Conservation (phyloP, 2,329 filamentous ascomycete genomes). For the Fusarium verticillioides region DNA sequence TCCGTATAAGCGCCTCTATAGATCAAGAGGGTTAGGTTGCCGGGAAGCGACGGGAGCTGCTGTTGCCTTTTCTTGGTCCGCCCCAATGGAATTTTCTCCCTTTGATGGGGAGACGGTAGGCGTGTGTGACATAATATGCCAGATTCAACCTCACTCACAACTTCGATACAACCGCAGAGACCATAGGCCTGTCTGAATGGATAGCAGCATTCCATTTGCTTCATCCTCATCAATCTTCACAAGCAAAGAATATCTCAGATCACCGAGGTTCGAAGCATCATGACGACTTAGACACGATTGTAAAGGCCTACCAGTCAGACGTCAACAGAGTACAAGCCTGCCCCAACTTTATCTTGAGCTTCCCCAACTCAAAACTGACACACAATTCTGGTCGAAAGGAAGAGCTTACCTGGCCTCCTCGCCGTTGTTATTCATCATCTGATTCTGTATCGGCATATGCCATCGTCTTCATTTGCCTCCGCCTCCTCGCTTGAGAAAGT, state of each 20-base stretch:
- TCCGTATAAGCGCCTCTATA: not conserved
- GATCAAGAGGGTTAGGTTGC: slow-evolving; percentile 11
- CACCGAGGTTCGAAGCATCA: slow-evolving; percentile 17
- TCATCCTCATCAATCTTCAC: slow-evolving; percentile 39
- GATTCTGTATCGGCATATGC: slow-evolving; percentile 2
- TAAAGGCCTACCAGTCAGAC: slow-evolving; percentile 19
- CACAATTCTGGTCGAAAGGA: not conserved
- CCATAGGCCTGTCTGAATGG: not conserved
- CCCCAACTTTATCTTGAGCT: slow-evolving; percentile 28
- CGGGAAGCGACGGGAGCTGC: slow-evolving; percentile 18
- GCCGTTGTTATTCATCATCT: slow-evolving; percentile 2
- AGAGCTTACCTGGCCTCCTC: not conserved
- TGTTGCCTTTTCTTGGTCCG: slow-evolving; percentile 23
- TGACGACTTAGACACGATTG: not conserved
- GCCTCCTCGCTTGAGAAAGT: slow-evolving; percentile 3
- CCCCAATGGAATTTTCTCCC: slow-evolving; percentile 42
- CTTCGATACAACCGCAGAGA: not conserved
- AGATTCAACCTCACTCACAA: slow-evolving; percentile 30
- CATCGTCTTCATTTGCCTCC: slow-evolving; percentile 10
- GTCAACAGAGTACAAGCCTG: slow-evolving; percentile 31
- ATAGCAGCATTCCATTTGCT: not conserved
- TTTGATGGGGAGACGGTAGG: slow-evolving; percentile 34
- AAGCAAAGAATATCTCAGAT: slow-evolving; percentile 23
- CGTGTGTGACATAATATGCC: slow-evolving; percentile 23
- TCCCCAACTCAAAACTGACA: slow-evolving; percentile 16